phyloP scores from a whole-genome alignment of 805 yeast genomes.

The Metschnikowia dekortorum region DNA sequence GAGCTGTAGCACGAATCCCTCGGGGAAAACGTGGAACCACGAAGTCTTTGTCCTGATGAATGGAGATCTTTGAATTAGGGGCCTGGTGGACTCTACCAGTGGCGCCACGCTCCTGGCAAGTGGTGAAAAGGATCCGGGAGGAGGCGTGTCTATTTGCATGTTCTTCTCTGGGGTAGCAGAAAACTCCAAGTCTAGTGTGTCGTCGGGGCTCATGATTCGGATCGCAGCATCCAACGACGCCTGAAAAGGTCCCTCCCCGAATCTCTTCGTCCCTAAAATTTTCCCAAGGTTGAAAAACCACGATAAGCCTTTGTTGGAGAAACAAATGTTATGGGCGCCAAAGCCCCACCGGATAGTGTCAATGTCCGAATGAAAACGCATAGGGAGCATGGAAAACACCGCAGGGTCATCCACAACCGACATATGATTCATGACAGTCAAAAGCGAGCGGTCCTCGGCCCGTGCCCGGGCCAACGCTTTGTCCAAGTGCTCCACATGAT shows the following conservation, averaged over 20 bases:
- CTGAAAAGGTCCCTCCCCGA: slow-evolving; percentile 93
- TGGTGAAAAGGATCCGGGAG: slow-evolving; percentile 1
- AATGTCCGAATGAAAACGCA: slow-evolving; percentile 56
- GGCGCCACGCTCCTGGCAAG: slow-evolving; percentile 24
- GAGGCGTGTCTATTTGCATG: too few relatives aligned
- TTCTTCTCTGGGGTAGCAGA: neutral
- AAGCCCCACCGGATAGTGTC: slow-evolving; percentile 86
- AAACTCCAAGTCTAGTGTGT: slow-evolving; percentile 49
- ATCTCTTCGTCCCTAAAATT: slow-evolving; percentile 79
- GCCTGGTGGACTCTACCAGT: slow-evolving; percentile 24
- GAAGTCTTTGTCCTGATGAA: slow-evolving; percentile 60
- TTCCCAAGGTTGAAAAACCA: slow-evolving; percentile 84
- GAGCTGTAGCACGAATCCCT: slow-evolving; percentile 85
- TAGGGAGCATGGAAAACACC: slow-evolving; percentile 81
- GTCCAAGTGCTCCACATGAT: slow-evolving; percentile 61
- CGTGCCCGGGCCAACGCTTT: slow-evolving; percentile 59
- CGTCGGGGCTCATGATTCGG: slow-evolving; percentile 73
- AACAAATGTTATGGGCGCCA: slow-evolving; percentile 90
- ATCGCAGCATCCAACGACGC: slow-evolving; percentile 84
- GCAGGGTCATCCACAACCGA: slow-evolving; percentile 89
- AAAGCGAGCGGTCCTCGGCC: slow-evolving; percentile 63
- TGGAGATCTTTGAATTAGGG: slow-evolving; percentile 42
- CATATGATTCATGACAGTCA: slow-evolving; percentile 93
- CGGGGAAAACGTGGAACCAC: slow-evolving; percentile 96
- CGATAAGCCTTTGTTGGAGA: slow-evolving; percentile 47